Evolutionary conservation across 192 early-diverging fungal species (phyloP).

Genomic region (Dissophora globulifera): DNA sequence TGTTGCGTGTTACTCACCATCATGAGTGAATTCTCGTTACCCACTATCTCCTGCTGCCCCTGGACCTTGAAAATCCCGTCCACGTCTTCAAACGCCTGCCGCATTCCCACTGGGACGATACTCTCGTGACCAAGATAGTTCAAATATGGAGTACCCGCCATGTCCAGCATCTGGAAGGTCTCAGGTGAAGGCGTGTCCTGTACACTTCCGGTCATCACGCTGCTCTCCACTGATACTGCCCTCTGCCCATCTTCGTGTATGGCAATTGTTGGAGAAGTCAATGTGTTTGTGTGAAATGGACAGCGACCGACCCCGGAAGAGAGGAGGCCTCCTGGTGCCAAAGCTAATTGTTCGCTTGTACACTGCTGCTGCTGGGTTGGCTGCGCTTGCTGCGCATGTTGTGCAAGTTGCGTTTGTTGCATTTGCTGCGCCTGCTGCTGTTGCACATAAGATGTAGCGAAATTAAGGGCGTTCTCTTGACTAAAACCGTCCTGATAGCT

Average conservation of each 20-base stretch:
- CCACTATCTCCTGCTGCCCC: constrained; percentile 3
- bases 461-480: constrained; percentile 35
- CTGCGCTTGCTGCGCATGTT: constrained; percentile 13
- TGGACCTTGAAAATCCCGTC: constrained; percentile 33
- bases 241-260: not conserved
- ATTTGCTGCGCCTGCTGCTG: constrained; percentile 41
- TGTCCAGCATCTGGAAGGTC: constrained; percentile 11
- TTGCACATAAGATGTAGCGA: constrained; percentile 33
- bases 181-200: constrained; percentile 36
- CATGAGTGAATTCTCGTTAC: too few relatives aligned
- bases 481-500: constrained; percentile 45
- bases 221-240: not conserved
- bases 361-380: constrained; percentile 19
- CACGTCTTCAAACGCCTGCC: constrained; percentile 20
- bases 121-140: constrained; percentile 23
- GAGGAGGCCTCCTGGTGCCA: not conserved
- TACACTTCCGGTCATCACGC: not conserved
- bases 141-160: constrained; percentile 12
- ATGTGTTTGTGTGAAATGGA: not conserved
- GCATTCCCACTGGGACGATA: constrained; percentile 18
- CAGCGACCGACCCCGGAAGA: not conserved
- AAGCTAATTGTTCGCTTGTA: not conserved
- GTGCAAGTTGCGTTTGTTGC: constrained; percentile 27
- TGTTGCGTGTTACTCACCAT: not conserved
- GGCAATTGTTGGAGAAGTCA: not conserved